Conservation (phyloP, 129 eudicot genomes). For the Mikania micrantha region DNA sequence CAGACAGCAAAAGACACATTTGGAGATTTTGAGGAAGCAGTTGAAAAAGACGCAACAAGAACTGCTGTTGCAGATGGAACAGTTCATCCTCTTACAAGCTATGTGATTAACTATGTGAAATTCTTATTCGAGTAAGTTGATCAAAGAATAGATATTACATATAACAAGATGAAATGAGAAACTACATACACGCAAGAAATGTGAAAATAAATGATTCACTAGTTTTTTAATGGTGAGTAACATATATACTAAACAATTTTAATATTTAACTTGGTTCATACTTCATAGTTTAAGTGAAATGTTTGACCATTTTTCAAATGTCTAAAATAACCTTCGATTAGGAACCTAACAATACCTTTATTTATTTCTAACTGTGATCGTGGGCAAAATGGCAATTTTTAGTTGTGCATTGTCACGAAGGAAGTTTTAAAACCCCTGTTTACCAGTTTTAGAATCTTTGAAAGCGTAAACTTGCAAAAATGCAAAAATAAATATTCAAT, state of each 20-base stretch:
- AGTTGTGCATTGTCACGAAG: neutral
- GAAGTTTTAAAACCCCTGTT: neutral
- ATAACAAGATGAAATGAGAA: neutral
- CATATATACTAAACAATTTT: neutral
- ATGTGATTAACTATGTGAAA: constrained; percentile 94
- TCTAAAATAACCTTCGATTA: neutral
- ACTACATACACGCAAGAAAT: neutral
- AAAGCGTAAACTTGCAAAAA: neutral
- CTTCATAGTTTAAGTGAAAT: neutral
- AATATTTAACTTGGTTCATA: neutral
- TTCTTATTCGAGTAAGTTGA: constrained; percentile 90
- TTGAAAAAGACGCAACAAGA: constrained; percentile 95
- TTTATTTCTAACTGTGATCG: neutral
- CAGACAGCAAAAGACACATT: constrained; percentile 94
- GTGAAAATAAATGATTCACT: neutral
- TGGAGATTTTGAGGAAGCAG: constrained; percentile 97
- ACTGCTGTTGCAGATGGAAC: constrained; percentile 94
- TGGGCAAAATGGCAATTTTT: neutral
- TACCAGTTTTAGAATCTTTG: neutral
- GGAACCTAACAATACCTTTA: neutral
- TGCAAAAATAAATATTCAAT: neutral
- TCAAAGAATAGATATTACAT: neutral
- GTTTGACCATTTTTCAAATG: constrained; percentile 1
- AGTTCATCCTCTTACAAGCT: constrained; percentile 98
- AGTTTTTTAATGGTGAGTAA: neutral